Base-by-base conservation (phyloP, 345 rosid species). In the Eucalyptus lansdowneana region DNA sequence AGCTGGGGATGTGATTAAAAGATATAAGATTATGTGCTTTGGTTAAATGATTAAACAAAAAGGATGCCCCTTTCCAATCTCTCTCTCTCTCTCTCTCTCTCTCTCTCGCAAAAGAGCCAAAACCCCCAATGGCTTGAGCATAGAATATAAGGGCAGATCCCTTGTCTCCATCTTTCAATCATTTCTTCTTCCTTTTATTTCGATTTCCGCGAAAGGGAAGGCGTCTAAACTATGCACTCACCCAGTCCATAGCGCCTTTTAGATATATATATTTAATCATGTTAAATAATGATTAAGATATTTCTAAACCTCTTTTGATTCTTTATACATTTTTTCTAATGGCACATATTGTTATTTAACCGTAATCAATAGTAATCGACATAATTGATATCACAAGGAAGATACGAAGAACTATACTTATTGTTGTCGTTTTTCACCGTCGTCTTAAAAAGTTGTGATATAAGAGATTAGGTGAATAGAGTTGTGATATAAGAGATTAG, bases 81-180 rank as follows among this genome's bases (percentile, higher is more conserved):
- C 83, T 65, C 72, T 65, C 34, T 29, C 17, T 4, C 69, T 13
- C 13, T 16, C 24, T 3, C 53, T 5, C 17, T 45, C 47, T 25
- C n/a, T 58, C 37, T 17, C 8, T 34, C 44, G 13, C 80, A 69
- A 19, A 10, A 76, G 47, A 76, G 83, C 47, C 85, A 76, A 40
- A 76, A 21, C 47, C 27, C 83, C 8, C 45, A 14, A 1, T 10
- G 42, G 25, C 81, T 72, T 6, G 5, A 10, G 81, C 81, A 40
- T 21, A 76, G 47, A 40, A 76, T 76, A 40, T 21, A 40, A 87
- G 56, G 34, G 34, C 37, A 34, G 88, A 44, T 60, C 80, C 88
- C 22, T n/a, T 29, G 88, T 87, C 88, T 45, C 80, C 27, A 25
- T 87, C 88, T 17, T n/a, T 58, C 88, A 87, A 87, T 87, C 88